These are phyloP conservation scores for Leucocoprinus leucothites DNA, from an alignment of 768 basidiomycete genomes.

Conservation along the genomic window DNA sequence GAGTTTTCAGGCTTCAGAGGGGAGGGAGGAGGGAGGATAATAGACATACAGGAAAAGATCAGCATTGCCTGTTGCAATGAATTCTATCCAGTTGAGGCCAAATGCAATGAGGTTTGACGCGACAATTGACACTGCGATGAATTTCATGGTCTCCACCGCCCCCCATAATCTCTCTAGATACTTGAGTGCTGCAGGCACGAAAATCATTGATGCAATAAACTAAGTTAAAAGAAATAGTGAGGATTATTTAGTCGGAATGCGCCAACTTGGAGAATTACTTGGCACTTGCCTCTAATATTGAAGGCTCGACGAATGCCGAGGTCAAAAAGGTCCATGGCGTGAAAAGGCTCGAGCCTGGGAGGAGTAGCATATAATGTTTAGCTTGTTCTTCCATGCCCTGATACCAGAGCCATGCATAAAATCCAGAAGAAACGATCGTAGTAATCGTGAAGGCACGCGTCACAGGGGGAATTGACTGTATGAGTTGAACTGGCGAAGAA, in stretches of 20 bases:
- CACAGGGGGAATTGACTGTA: constrained; percentile 73
- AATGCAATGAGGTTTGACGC: constrained; percentile 88
- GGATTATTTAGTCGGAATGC: background rate
- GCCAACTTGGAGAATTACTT: constrained; percentile 7
- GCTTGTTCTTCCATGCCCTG: constrained; percentile 33
- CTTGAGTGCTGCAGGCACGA: constrained; percentile 78
- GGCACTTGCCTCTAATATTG: constrained; percentile 72
- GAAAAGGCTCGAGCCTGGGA: constrained; percentile 79
- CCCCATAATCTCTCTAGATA: constrained; percentile 98
- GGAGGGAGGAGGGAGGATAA: constrained; percentile 16
- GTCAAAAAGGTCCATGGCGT: constrained; percentile 95
- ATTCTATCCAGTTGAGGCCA: constrained; percentile 88
- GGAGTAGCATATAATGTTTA: constrained; percentile 70
- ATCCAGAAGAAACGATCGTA: constrained; percentile 53
- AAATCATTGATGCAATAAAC: constrained; percentile 74
- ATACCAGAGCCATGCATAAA: constrained; percentile 69
- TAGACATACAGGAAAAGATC: constrained; percentile 81
- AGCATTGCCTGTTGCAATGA: constrained; percentile 60
- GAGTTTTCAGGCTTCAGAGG: constrained; percentile 12
- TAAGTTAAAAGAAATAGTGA: constrained; percentile 28
- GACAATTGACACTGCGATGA: constrained; percentile 75
- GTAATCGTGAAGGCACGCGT: constrained; percentile 70
- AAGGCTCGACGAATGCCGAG: constrained; percentile 83
- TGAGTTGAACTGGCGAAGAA: constrained; percentile 64
- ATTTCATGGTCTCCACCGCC: constrained; percentile 77